Conservation (phyloP, 2,329 filamentous ascomycete species). For the Xylaria sp. region DNA sequence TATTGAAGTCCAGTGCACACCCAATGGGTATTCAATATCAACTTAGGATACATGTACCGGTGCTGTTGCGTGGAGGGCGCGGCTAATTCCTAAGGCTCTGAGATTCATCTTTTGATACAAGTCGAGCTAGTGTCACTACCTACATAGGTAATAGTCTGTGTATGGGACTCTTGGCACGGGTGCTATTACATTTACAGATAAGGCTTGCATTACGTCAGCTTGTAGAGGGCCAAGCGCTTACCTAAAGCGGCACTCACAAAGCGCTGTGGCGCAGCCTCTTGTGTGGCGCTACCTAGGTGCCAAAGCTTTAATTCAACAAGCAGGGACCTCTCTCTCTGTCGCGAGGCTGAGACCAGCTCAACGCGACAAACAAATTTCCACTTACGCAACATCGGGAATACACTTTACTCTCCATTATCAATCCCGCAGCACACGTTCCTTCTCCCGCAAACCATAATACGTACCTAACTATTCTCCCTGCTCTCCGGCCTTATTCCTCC, state of each 20-base stretch:
- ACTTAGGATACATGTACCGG: no score
- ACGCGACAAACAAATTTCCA: slow-evolving; percentile 28
- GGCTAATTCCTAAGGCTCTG: no score
- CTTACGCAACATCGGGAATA: not conserved
- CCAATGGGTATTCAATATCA: not conserved
- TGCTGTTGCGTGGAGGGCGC: no score
- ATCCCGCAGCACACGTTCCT: slow-evolving; percentile 11
- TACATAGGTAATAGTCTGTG: no score
- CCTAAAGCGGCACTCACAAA: not conserved
- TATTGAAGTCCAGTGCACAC: not conserved
- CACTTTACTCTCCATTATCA: slow-evolving; percentile 8
- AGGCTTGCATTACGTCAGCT: no score
- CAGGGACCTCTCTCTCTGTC: not conserved
- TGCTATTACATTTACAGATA: no score
- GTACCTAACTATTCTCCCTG: not conserved
- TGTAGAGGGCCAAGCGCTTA: no score
- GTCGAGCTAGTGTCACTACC: no score
- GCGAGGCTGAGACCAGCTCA: slow-evolving; percentile 23
- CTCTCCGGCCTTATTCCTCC: not conserved
- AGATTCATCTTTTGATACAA: no score
- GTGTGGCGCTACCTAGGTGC: not conserved
- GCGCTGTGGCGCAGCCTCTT: not conserved
- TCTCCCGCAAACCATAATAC: not conserved
- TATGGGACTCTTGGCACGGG: no score
- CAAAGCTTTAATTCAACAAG: not conserved